These are phyloP conservation scores for Mimosa pudica DNA, from an alignment of 306 rosid species.

Conservation along the genomic window DNA sequence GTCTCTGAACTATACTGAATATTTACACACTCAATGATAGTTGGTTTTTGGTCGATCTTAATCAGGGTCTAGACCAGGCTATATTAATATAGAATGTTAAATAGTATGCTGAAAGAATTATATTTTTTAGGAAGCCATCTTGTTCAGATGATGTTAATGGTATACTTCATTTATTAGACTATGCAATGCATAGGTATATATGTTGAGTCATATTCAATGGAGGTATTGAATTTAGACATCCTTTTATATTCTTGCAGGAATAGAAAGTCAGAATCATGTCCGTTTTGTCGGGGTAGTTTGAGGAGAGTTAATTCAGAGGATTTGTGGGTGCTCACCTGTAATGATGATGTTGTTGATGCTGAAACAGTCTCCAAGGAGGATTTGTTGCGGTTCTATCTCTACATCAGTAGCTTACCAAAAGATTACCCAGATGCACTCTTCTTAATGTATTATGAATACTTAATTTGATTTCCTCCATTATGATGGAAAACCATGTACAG, in stretches of 20 bases:
- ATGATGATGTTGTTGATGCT: slow-evolving; percentile 84
- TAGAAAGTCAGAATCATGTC: slow-evolving; percentile 82
- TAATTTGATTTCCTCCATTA: slow-evolving; percentile 51
- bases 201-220: not conserved
- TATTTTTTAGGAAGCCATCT: not conserved
- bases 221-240: slow-evolving; percentile 18
- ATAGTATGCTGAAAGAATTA: too few relatives aligned
- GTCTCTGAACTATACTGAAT: not conserved
- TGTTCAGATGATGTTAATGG: not conserved
- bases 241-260: slow-evolving; percentile 58
- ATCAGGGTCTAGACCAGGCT: not conserved
- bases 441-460: slow-evolving; percentile 82
- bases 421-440: slow-evolving; percentile 92
- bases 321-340: slow-evolving; percentile 90
- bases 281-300: slow-evolving; percentile 89
- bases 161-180: not conserved
- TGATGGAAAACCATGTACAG: slow-evolving; percentile 61
- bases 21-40: not conserved
- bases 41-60: not conserved
- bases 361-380: slow-evolving; percentile 88
- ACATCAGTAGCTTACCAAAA: slow-evolving; percentile 84
- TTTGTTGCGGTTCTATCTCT: slow-evolving; percentile 78
- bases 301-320: slow-evolving; percentile 95
- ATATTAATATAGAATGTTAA: not conserved
- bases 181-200: not conserved